A percentile compares a stretch with the other conserved stretches of the same genome.
Conservation (phyloP, 2,329 filamentous ascomycete species). For the Mollisiaceae sp. region DNA sequence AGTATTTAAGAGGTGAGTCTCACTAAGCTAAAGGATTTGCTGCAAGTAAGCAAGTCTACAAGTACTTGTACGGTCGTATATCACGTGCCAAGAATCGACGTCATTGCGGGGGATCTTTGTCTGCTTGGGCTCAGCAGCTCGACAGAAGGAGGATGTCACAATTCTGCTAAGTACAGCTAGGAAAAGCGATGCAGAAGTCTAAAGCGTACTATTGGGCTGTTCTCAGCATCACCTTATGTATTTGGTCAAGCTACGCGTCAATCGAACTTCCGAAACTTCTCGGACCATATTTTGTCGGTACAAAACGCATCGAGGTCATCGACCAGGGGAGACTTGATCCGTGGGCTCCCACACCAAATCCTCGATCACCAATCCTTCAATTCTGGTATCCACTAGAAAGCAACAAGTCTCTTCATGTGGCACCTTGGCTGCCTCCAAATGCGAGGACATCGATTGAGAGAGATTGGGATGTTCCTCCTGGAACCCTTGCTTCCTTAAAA, state of each 20-base stretch:
- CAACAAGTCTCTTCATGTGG: background rate
- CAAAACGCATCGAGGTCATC: background rate
- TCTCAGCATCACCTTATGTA: background rate
- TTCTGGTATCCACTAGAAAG: slow-evolving; percentile 8
- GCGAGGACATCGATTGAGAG: background rate
- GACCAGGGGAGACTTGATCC: slow-evolving; percentile 7
- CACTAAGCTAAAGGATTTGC: no score
- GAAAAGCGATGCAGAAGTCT: background rate
- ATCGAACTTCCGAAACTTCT: background rate
- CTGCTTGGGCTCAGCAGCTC: background rate
- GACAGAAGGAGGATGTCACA: background rate
- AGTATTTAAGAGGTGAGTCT: no score
- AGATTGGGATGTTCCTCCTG: background rate
- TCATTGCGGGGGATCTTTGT: background rate
- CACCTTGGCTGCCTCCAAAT: slow-evolving; percentile 2
- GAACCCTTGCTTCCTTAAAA: background rate
- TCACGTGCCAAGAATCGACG: background rate
- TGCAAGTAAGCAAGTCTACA: no score
- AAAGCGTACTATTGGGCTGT: background rate
- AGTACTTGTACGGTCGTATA: background rate
- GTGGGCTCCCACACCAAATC: background rate
- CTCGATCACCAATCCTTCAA: background rate
- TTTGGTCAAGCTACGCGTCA: background rate
- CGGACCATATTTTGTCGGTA: background rate
- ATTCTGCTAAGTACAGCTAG: background rate